Percentiles rank a stretch among this genome's conserved stretches.
Conservation (phyloP, 1,139 yeast species). For the Komagataea norvegica region DNA sequence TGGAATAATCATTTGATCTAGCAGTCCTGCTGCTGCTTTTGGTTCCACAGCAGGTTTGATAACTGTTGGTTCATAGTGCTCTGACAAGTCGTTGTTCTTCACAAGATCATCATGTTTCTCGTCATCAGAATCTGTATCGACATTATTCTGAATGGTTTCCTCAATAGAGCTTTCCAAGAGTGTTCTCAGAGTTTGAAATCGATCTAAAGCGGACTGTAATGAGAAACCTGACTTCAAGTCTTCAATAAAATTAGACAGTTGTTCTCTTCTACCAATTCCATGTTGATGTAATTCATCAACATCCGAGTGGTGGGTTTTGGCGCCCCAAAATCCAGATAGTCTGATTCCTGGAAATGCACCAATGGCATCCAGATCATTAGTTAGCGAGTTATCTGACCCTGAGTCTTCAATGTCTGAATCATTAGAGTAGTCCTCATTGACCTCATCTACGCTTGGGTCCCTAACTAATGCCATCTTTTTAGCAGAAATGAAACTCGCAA, state of each 20-base stretch:
- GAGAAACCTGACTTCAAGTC: constrained; percentile 51
- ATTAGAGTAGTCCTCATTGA: constrained; percentile 9
- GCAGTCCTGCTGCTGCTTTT: constrained; percentile 39
- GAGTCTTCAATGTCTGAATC: constrained; percentile 12
- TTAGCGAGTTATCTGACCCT: constrained; percentile 18
- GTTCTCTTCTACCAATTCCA: constrained; percentile 27
- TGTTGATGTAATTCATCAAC: no score
- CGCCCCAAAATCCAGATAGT: constrained; percentile 19
- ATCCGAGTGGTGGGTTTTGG: background rate
- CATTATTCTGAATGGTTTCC: constrained; percentile 27
- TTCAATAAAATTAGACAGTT: constrained; percentile 44
- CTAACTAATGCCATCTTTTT: no score
- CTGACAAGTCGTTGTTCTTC: no score
- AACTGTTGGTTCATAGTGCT: constrained; percentile 48
- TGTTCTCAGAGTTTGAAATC: constrained; percentile 50
- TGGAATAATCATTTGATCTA: constrained; percentile 48
- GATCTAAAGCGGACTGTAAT: constrained; percentile 48
- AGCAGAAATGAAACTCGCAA: no score
- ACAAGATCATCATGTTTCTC: constrained; percentile 11
- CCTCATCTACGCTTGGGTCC: no score
- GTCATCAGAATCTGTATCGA: constrained; percentile 41
- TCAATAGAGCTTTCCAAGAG: constrained; percentile 25
- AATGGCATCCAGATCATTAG: constrained; percentile 18
- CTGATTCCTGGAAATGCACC: constrained; percentile 16
- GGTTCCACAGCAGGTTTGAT: constrained; percentile 47